Conservation (phyloP, 2,329 filamentous ascomycete genomes). For the Botrytis squamosa region DNA sequence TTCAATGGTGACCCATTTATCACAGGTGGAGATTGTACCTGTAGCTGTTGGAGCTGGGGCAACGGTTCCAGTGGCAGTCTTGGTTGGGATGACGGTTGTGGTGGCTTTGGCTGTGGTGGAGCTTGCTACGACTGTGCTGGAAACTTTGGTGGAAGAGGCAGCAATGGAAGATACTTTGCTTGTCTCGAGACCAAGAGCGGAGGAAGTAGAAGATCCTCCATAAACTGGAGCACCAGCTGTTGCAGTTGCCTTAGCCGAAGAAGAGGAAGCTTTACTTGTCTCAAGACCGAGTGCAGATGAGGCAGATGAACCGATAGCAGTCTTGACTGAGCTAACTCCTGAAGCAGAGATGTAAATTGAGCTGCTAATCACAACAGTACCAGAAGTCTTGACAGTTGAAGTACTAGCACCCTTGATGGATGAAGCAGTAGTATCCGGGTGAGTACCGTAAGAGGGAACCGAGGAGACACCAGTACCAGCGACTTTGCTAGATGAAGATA, state of each 20-base stretch:
- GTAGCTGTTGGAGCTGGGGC: conserved; percentile 30
- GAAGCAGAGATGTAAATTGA: not conserved
- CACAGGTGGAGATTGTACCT: conserved; percentile 35
- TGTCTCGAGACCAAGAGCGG: not conserved
- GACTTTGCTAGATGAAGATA: not conserved
- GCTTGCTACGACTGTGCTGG: not conserved
- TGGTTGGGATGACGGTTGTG: not conserved
- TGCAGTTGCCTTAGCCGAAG: not conserved
- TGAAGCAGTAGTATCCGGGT: not conserved
- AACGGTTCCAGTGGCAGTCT: not conserved
- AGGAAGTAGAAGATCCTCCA: not conserved
- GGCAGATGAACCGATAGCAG: not conserved
- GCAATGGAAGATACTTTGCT: not conserved
- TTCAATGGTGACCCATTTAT: conserved; percentile 30
- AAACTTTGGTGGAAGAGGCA: not conserved
- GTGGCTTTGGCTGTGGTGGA: not conserved
- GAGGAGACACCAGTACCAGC: not conserved
- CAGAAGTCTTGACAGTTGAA: not conserved
- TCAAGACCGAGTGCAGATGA: not conserved
- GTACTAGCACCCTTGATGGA: not conserved
- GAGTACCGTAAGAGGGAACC: not conserved
- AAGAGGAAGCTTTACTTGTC: not conserved
- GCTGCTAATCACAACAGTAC: not conserved
- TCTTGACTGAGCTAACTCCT: not conserved
- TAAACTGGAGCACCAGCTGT: not conserved